Base-by-base conservation (phyloP, 352 stramenopile genomes). In the Pythium sukuiense region DNA sequence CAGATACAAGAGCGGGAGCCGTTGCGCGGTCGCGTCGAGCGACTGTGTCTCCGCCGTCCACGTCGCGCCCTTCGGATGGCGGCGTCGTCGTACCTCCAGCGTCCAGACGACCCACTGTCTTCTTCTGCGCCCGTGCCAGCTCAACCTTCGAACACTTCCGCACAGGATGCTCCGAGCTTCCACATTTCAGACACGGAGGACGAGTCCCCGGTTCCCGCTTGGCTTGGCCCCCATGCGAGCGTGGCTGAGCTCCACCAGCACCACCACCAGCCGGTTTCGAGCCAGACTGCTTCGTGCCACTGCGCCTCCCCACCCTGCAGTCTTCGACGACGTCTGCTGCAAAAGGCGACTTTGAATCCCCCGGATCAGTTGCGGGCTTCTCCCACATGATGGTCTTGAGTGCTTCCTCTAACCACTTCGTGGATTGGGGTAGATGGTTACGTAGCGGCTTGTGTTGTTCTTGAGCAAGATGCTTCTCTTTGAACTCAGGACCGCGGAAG, bases 171-270 rank as follows among this genome's bases (percentile, higher is more conserved):
- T 45, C 55, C 24, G 14, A 6, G n/a, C 55, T 53, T 9, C 35
- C 24, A 43, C 55, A 61, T 37, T 61, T 61, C 41, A 61, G 18
- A 14, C 55, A 61, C 39, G 55, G 55, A 52, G 16, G 14, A 18
- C 12, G 39, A 41, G 37, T 39, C 37, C n/a, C n/a, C 6, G 37
- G 37, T 45, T 45, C 37, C 37, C 16, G 9, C 37, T 20, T 26
- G 13, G 18, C 12, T 30, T 6, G 24, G 39, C 3, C 27, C 37
- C 41, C 55, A 61, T 26, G 24, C 18, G 33, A 33, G 37, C 37
- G 24, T 33, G 33, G 8, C 6, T 9, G 6, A 18, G 52, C 8
- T 41, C 9, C 14, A 18, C 8, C 57, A 55, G 35, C 57, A 39
- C 4, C 29, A 16, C 13, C 57, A 26, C 20, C 37, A 50, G 16